A percentile compares a stretch with the other conserved stretches of the same genome.
Evolutionary conservation across 2,329 filamentous ascomycete genomes (phyloP).

Genomic region (Orbilia quercus): DNA sequence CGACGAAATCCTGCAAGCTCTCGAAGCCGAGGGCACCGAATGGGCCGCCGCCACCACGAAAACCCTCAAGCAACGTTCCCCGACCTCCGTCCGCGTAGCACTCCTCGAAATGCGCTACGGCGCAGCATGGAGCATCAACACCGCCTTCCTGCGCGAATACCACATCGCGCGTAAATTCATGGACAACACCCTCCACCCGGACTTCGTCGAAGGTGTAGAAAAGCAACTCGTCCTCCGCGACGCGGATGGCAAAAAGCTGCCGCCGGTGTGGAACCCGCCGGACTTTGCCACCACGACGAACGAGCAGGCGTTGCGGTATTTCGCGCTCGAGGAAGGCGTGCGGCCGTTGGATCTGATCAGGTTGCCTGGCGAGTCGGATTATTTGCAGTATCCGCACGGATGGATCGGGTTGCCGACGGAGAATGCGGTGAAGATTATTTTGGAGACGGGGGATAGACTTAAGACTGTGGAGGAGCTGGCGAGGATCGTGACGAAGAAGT

Average conservation of each 20-base stretch:
- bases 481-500: slow-evolving; percentile 32
- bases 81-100: slow-evolving; percentile 85
- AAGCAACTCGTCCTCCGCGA: slow-evolving; percentile 71
- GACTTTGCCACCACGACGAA: slow-evolving; percentile 75
- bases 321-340: slow-evolving; percentile 66
- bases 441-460: slow-evolving; percentile 3
- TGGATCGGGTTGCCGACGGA: slow-evolving; percentile 80
- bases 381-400: slow-evolving; percentile 77
- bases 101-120: slow-evolving; percentile 84
- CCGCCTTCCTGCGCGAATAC: slow-evolving; percentile 88
- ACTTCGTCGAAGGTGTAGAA: slow-evolving; percentile 92
- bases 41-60: slow-evolving; percentile 84
- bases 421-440: slow-evolving; percentile 57
- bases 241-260: slow-evolving; percentile 54
- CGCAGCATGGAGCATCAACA: slow-evolving; percentile 78
- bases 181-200: slow-evolving; percentile 72
- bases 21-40: slow-evolving; percentile 66
- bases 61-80: slow-evolving; percentile 81
- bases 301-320: slow-evolving; percentile 75
- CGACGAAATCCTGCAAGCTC: slow-evolving; percentile 75
- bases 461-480: slow-evolving; percentile 41
- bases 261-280: slow-evolving; percentile 80
- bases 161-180: slow-evolving; percentile 88
- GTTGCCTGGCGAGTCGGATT: slow-evolving; percentile 71
- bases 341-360: slow-evolving; percentile 69